Base-by-base conservation (phyloP, 2,329 filamentous ascomycete genomes). In the Ceratocystis cubensis region DNA sequence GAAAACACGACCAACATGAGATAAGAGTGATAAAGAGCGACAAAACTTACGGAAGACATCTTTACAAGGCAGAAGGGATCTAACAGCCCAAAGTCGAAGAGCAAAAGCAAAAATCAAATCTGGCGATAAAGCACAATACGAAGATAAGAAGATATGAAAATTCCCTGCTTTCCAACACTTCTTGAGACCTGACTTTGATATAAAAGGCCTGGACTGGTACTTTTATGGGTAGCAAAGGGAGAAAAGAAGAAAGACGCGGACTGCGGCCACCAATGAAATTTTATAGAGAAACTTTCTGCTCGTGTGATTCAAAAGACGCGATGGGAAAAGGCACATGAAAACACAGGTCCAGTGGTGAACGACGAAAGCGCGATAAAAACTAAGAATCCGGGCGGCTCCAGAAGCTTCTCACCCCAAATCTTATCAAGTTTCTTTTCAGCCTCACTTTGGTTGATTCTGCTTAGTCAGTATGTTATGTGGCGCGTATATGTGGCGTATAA, bases 401-500 rank as follows among this genome's bases (percentile, higher is more conserved):
- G 66, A 67, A 67, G 62, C 62, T 67, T 67, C 66, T 61, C 62
- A 45, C 61, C 37, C 45, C 56, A 20, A 56, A 63, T 48, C 65
- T 62, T 63, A 62, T 62, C 57, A 22, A 30, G 41, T 30, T 41
- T 50, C 44, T 13, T 22, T 46, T 61, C 62, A 65, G 53, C 62
- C 62, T 46, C 65, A 67, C 33, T n/a, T 37, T 15, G 50, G 33
- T 2, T 57, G 3, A 17, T 1, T 41, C 3, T 15, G 8, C 20
- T 30, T 57, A 6, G 53, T 67, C 64, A 67, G 17, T 8, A 44
- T 64, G 44, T 20, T 44, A 1, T 41, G 57, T 56, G 61, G 53
- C n/a, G 57, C 33, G 2, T 3, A 4, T 15, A 0, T n/a, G 62
- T 53, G 53, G 62, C 62, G 66, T 1, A 7, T 8, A 2, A 5